Evolutionary conservation across 192 early-diverging fungal genomes (phyloP).

Genomic region (Coemansia sp.): DNA sequence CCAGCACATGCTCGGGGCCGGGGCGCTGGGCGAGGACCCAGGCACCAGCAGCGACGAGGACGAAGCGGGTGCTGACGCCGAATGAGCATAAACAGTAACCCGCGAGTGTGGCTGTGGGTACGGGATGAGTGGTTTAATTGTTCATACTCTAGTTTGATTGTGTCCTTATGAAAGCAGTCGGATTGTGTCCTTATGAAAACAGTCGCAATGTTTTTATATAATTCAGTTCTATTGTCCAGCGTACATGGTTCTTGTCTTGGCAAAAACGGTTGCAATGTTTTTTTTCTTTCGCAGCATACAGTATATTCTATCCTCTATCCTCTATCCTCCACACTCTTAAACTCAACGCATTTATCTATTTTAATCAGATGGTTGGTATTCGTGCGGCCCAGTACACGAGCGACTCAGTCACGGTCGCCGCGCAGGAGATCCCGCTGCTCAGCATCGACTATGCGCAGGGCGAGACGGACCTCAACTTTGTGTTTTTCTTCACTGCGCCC

Average conservation of each 20-base stretch:
- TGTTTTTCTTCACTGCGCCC: slow-evolving; percentile 18
- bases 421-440: slow-evolving; percentile 19
- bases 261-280: no score
- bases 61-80: not conserved
- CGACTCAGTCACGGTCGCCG: not conserved
- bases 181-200: no score
- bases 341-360: not conserved
- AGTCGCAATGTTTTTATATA: no score
- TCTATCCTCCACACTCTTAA: not conserved
- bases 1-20: slow-evolving; percentile 8
- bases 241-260: no score
- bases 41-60: slow-evolving; percentile 39
- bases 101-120: no score
- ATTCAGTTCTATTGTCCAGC: no score
- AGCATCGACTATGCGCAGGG: slow-evolving; percentile 42
- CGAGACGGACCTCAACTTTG: slow-evolving; percentile 34
- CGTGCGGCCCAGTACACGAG: not conserved
- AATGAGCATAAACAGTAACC: not conserved
- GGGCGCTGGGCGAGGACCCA: slow-evolving; percentile 7
- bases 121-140: no score
- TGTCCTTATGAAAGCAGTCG: no score
- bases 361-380: not conserved
- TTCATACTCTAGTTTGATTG: no score
- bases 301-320: not conserved
- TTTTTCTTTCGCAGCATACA: no score